These are phyloP conservation scores for Diutina mesorugosa DNA, from an alignment of 1,139 yeast species.

Conservation along the genomic window DNA sequence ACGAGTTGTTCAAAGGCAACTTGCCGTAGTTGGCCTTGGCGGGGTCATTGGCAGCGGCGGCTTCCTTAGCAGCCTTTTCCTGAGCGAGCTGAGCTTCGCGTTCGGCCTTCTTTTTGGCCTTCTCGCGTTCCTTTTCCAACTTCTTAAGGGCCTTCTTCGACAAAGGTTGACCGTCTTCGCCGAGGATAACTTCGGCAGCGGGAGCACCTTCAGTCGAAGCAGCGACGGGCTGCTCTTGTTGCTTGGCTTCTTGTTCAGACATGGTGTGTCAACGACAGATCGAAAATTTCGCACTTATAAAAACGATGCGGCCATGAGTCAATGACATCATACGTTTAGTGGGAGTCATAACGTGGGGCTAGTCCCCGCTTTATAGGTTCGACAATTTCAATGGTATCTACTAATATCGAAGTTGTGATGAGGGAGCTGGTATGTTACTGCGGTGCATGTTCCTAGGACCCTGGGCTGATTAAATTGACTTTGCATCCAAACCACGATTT, in stretches of 20 bases:
- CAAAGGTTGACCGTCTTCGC: constrained; percentile 87
- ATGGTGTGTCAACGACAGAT: not conserved
- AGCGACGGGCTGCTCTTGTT: not conserved
- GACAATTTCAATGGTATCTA: too few species aligned
- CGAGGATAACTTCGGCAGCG: constrained; percentile 28
- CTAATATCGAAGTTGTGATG: too few species aligned
- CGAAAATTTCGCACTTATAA: not conserved
- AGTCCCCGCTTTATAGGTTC: not conserved
- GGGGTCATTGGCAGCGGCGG: constrained; percentile 62
- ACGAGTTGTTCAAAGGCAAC: constrained; percentile 74
- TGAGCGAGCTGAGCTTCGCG: constrained; percentile 81
- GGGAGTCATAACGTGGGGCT: not conserved
- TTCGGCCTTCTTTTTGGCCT: constrained; percentile 87
- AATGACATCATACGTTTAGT: not conserved
- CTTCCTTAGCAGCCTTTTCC: constrained; percentile 75
- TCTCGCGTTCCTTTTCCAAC: constrained; percentile 85
- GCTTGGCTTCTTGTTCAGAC: not conserved
- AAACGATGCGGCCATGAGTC: not conserved
- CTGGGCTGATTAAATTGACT: too few species aligned
- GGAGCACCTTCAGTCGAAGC: constrained; percentile 4
- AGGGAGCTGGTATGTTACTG: too few species aligned
- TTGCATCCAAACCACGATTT: too few species aligned
- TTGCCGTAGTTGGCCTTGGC: constrained; percentile 86
- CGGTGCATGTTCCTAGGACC: too few species aligned
- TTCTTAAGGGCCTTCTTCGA: constrained; percentile 93